These are phyloP conservation scores for Phytophthora cajani DNA, from an alignment of 352 stramenopile genomes.

Conservation along the genomic window DNA sequence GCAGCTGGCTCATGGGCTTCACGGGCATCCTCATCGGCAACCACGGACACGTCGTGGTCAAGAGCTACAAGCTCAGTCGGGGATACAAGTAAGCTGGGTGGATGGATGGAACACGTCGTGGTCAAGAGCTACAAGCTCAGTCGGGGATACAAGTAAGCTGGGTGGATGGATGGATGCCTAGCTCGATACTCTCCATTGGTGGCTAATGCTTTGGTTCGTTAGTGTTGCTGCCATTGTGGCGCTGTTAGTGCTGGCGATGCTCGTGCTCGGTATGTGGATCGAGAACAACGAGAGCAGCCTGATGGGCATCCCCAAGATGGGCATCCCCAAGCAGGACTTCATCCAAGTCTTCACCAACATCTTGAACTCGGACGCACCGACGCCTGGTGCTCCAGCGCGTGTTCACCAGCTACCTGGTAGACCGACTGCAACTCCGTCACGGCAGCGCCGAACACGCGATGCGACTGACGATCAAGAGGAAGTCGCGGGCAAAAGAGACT, in stretches of 20 bases:
- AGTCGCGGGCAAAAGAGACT: constrained; percentile 66
- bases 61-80: constrained; percentile 51
- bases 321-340: constrained; percentile 69
- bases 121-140: constrained; percentile 56
- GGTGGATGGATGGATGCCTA: neutral
- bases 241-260: constrained; percentile 55
- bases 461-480: constrained; percentile 25
- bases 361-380: constrained; percentile 46
- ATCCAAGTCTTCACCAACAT: constrained; percentile 73
- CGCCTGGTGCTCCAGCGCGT: constrained; percentile 4
- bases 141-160: constrained; percentile 52
- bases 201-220: neutral
- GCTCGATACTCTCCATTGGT: neutral
- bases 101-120: constrained; percentile 33
- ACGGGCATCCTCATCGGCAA: constrained; percentile 63
- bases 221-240: constrained; percentile 51
- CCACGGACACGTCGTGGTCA: constrained; percentile 58
- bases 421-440: neutral
- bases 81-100: constrained; percentile 49
- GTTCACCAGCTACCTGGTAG: constrained; percentile 20
- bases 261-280: constrained; percentile 69
- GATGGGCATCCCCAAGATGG: constrained; percentile 65
- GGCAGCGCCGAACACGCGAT: constrained; percentile 9
- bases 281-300: constrained; percentile 82
- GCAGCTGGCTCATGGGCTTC: constrained; percentile 68